Evolutionary conservation across 495 filamentous ascomycete genomes (phyloP).

Genomic region (Apodospora peruviana): DNA sequence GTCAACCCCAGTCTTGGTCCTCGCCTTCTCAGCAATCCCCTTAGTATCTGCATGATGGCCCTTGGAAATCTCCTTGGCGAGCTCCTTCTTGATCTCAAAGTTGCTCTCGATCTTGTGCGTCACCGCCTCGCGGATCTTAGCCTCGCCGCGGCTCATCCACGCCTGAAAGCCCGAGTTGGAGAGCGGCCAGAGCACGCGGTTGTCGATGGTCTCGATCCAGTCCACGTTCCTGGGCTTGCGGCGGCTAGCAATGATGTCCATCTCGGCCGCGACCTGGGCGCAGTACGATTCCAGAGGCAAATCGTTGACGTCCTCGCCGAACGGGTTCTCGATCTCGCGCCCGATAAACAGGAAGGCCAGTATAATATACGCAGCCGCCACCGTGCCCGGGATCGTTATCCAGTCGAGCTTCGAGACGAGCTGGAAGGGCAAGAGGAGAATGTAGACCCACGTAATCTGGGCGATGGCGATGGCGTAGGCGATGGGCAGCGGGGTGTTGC

Average conservation of each 20-base stretch:
- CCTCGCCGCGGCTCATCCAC: slow-evolving; percentile 57
- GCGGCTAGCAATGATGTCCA: slow-evolving; percentile 64
- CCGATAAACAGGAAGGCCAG: slow-evolving; percentile 83
- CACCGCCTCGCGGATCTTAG: slow-evolving; percentile 34
- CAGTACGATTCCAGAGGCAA: slow-evolving; percentile 75
- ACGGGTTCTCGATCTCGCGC: slow-evolving; percentile 84
- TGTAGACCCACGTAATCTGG: slow-evolving; percentile 86
- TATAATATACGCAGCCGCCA: slow-evolving; percentile 79
- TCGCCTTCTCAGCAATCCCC: too few relatives aligned
- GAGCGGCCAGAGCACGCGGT: slow-evolving; percentile 64
- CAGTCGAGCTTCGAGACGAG: slow-evolving; percentile 56
- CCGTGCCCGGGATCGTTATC: slow-evolving; percentile 80
- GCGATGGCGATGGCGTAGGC: slow-evolving; percentile 82
- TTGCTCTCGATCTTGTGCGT: slow-evolving; percentile 30
- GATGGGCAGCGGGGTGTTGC: slow-evolving; percentile 77
- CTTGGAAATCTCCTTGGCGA: too few relatives aligned
- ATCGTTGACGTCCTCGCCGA: slow-evolving; percentile 84
- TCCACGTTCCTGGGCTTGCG: slow-evolving; percentile 51
- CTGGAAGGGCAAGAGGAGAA: slow-evolving; percentile 80
- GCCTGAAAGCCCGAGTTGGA: slow-evolving; percentile 50
- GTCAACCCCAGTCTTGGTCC: too few relatives aligned
- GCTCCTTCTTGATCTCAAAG: slow-evolving; percentile 25
- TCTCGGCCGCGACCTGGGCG: slow-evolving; percentile 60
- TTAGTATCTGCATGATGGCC: too few relatives aligned
- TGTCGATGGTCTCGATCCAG: slow-evolving; percentile 52